Conservation (phyloP, 768 basidiomycete species). For the Kwoniella heveanensis region DNA sequence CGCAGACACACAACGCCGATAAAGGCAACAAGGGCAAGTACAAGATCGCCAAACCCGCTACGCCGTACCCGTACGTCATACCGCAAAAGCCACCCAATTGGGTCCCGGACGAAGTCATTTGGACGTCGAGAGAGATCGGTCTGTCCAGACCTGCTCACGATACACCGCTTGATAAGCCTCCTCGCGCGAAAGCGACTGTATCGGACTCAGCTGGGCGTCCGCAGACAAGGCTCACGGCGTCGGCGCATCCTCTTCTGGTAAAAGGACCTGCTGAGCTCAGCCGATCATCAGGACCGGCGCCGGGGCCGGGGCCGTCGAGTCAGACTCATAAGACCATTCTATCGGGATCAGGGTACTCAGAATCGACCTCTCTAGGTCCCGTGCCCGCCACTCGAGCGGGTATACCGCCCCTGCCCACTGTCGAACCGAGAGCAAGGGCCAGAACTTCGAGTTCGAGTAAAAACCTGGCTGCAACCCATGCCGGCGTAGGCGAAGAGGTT, state of each 20-base stretch:
- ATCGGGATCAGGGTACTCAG: too few species aligned
- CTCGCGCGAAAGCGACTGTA: background rate
- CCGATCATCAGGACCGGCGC: background rate
- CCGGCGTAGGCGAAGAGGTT: background rate
- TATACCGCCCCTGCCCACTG: slow-evolving; percentile 11
- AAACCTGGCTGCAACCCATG: too few species aligned
- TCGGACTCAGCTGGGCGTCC: background rate
- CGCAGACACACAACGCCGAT: too few species aligned
- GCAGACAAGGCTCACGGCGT: too few species aligned
- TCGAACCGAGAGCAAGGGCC: background rate
- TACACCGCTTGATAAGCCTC: background rate
- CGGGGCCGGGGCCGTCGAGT: too few species aligned
- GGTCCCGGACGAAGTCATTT: slow-evolving; percentile 10
- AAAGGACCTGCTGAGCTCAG: too few species aligned
- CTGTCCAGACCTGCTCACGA: slow-evolving; percentile 1
- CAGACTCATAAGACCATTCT: too few species aligned
- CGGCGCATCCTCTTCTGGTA: too few species aligned
- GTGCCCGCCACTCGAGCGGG: slow-evolving; percentile 8
- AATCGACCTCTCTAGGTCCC: too few species aligned
- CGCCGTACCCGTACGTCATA: slow-evolving; percentile 4
- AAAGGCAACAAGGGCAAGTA: too few species aligned
- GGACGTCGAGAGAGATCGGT: slow-evolving; percentile 8
- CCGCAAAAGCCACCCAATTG: slow-evolving; percentile 6
- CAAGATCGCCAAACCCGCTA: slow-evolving; percentile 11
- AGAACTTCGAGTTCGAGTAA: too few species aligned